Evolutionary conservation across 768 basidiomycete genomes (phyloP), one percentile per base, ranked within the genome.

Genomic region (Gelatoporia subvermispora): DNA sequence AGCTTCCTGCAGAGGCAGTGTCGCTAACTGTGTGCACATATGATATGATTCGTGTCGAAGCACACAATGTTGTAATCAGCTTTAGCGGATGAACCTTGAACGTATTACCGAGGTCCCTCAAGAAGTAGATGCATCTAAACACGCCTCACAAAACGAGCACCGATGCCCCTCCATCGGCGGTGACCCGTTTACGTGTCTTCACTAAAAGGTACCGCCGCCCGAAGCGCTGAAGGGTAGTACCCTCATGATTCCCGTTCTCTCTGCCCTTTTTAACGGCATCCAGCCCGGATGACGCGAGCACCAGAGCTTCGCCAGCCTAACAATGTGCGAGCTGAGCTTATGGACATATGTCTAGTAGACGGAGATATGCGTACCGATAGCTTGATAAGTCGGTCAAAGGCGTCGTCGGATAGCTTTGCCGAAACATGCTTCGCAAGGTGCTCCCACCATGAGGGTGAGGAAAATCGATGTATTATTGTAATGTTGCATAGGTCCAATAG

Each of bases 371-470:
- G 55, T 48, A 85, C 85, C 74, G 83, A 72, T 2, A 88, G 68
- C 47, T 60, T 77, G 16, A 85, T 84, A 11, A 88, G 76, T 40
- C 76, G 71, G 49, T 85, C 79, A 48, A 88, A 86, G 0, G 77
- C 81, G 1, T 69, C 74, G 4, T 68, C 65, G 0, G 76, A 75
- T 45, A 85, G 73, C 51, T 84, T 76, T 0, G 82, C 80, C 0
- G 82, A 79, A 3, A 88, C 82, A 55, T 87, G 85, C n/a, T 80
- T 76, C 1, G 74, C 69, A 0, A 88, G 60, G 53, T 88, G 84
- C 0, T 80, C 72, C 79, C 83, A 84, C 86, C 86, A 88, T 2
- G 81, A 72, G 0, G 82, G 82, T 0, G 86, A 87, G 0, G 84
- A 84, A 60, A 88, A 88, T 1, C 86, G 71, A 52, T 88, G 85